Percentiles rank a stretch among this genome's conserved stretches.
Conservation (phyloP, 139 green algal species). For the Eudorina sp. region DNA sequence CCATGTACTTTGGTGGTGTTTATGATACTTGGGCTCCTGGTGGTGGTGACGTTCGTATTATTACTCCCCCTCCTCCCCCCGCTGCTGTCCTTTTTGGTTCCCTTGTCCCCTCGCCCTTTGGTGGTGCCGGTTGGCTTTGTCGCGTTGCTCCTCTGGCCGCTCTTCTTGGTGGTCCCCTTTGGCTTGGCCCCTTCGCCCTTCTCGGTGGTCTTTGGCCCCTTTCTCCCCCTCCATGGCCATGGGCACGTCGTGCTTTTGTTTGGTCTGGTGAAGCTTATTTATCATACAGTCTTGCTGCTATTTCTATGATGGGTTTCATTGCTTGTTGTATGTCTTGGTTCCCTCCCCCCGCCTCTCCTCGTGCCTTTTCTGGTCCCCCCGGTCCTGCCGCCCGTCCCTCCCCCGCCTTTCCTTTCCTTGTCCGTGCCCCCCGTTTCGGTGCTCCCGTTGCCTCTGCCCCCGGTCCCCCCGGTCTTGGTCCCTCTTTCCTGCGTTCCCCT, state of each 20-base stretch:
- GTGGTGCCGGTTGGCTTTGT: neutral
- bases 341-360: neutral
- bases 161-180: neutral
- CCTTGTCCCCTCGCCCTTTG: neutral
- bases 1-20: neutral
- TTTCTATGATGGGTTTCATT: neutral
- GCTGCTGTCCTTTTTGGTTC: neutral
- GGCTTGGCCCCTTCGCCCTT: neutral
- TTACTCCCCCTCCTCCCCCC: neutral
- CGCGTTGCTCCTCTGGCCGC: neutral
- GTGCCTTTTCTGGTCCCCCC: neutral
- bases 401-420: neutral
- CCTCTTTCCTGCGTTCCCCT: neutral
- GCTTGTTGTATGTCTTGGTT: neutral
- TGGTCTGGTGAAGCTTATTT: neutral
- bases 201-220: neutral
- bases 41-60: neutral
- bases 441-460: neutral
- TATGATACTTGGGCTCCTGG: neutral
- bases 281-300: neutral
- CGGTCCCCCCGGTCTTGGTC: neutral
- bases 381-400: neutral
- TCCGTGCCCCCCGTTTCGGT: neutral
- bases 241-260: neutral
- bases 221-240: neutral